Conservation (phyloP, 2,329 filamentous ascomycete species). For the Fusarium brevicatenulatum region DNA sequence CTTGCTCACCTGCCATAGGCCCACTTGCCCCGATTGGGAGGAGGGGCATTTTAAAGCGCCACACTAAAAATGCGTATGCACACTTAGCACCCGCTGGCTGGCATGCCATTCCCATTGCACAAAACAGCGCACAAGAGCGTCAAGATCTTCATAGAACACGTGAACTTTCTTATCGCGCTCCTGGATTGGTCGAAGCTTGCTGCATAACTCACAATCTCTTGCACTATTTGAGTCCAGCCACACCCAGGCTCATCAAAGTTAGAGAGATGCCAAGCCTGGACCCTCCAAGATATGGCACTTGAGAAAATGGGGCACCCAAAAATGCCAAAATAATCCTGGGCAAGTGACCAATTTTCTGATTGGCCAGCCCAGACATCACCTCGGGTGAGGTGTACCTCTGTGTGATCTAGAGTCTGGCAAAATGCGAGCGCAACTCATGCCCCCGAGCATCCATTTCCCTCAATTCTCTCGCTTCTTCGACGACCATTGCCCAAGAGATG, state of each 20-base stretch:
- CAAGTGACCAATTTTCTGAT: slow-evolving; percentile 53
- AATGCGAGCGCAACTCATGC: slow-evolving; percentile 44
- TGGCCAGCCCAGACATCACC: slow-evolving; percentile 50
- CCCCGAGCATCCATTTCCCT: slow-evolving; percentile 46
- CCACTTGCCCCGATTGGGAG: slow-evolving; percentile 39
- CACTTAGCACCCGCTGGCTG: slow-evolving; percentile 33
- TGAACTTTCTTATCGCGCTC: slow-evolving; percentile 1
- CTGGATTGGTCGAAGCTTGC: not conserved
- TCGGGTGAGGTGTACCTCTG: slow-evolving; percentile 48
- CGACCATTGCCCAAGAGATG: slow-evolving; percentile 45
- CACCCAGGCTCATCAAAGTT: slow-evolving; percentile 33
- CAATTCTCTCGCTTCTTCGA: slow-evolving; percentile 42
- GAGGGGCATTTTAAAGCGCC: slow-evolving; percentile 42
- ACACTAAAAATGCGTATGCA: slow-evolving; percentile 36
- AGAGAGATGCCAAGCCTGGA: slow-evolving; percentile 37
- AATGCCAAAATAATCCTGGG: slow-evolving; percentile 50
- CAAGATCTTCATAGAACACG: slow-evolving; percentile 16
- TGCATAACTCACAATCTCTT: slow-evolving; percentile 30
- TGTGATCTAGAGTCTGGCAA: slow-evolving; percentile 48
- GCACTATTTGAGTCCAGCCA: slow-evolving; percentile 43
- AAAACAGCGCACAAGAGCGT: slow-evolving; percentile 29
- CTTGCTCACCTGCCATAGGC: slow-evolving; percentile 40
- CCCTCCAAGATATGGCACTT: slow-evolving; percentile 42
- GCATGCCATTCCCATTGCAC: slow-evolving; percentile 34
- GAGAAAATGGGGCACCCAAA: slow-evolving; percentile 48